Base-by-base conservation (phyloP, 495 filamentous ascomycete genomes). In the Tuber borchii region DNA sequence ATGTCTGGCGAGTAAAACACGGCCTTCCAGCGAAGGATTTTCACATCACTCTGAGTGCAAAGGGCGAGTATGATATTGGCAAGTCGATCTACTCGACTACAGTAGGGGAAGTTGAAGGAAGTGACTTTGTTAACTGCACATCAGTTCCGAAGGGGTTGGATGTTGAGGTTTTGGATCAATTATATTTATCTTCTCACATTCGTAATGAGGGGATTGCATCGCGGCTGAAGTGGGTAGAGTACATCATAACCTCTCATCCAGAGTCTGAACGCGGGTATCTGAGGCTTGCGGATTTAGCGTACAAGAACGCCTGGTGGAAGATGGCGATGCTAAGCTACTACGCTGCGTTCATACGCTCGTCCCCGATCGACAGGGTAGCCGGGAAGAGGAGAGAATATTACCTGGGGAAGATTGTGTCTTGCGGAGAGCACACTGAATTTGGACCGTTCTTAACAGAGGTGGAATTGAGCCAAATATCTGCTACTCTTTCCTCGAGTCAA, bases 1-100 rank as follows among this genome's bases (percentile, higher is more conserved):
- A 74, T 14, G 9, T 31, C 19, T 79, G 75, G 75, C 75, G 77
- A 16, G 44, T 20, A 20, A 73, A 74, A n/a, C 48, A 77, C 46
- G 72, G 76, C 3, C 72, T 79, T 34, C 34, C 22, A 1, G 20
- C 10, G 6, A 71, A 70, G 16, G 71, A 77, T 46, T 77, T 79
- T 16, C 56, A 70, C 22, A 22, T 74, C 39, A 71, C 69, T 19
- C 39, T 76, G 31, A 75, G 74, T 14, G 37, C 20, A 19, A 42
- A 16, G 20, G 75, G 70, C 3, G 61, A 34, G 22, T 71, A 69
- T 26, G 39, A n/a, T 40, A 69, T 76, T 2, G 75, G 73, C 44
- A 73, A 73, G 69, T 75, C 74, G 22, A 16, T 72, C 7, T 74
- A 69, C 22, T 73, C 72, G 26, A 40, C 74, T 2, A n/a, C 16